Base-by-base conservation (phyloP, 1,284 basidiomycete genomes). In the Malassezia slooffiae region DNA sequence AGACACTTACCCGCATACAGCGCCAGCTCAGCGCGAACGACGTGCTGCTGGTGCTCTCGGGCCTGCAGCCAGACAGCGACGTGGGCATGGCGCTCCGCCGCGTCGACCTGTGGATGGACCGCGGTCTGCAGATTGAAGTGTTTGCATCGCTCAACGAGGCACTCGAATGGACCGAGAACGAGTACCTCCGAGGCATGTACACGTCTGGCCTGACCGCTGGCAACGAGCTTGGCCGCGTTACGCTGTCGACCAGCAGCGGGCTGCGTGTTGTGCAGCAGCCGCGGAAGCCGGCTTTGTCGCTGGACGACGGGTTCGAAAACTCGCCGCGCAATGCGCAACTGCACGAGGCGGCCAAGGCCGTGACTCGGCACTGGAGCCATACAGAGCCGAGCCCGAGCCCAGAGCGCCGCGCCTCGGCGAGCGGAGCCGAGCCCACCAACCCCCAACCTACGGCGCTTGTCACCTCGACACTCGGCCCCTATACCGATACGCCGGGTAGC, bases 1-100 rank as follows among this genome's bases (percentile, higher is more conserved):
- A 97, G 65, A 89, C 90, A 0, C 89, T 96, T 58, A 83, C 95
- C 36, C 79, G 91, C 17, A 78, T 96, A 19, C 88, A 93, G 60
- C 76, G 90, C 10, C 67, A 96, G 13, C 74, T 96, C 17, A 74
- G 78, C 10, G 78, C 79, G 10, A 85, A 83, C 60, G 76, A 76
- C 11, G 82, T 96, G 31, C 77, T 82, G 1, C 75, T 97, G 19
- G 86, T 96, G 13, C 78, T 96, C 49, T 96, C 89, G 67, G 91
- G 93, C 0, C 79, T 71, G 26, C 54, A 44, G 1, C 73, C 75
- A 1, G 62, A 65, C 3, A 50, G 57, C 29, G 64, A 67, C 4
- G 56, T 67, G 6, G 66, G 60, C 1, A 38, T 50, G 1, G 62
- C 64, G 3, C 44, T 69, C 22, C 55, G 58, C 11, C 58, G 50